Evolutionary conservation across 2,329 filamentous ascomycete genomes (phyloP).

Genomic region (Plenodomus tracheiphilus): DNA sequence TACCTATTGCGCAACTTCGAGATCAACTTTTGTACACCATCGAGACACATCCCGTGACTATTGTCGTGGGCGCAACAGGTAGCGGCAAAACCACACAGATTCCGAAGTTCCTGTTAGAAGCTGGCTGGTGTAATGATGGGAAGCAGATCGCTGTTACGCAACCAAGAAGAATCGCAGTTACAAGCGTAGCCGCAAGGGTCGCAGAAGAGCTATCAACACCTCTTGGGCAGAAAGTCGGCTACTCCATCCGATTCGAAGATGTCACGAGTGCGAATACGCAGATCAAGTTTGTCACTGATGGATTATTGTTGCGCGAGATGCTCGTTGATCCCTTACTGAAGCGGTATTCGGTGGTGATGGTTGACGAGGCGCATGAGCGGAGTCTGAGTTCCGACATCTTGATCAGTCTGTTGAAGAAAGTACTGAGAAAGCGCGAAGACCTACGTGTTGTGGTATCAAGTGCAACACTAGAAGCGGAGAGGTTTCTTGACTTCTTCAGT

Average conservation of each 20-base stretch:
- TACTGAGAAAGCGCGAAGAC: constrained; percentile 76
- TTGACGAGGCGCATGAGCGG: constrained; percentile 94
- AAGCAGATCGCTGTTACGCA: constrained; percentile 88
- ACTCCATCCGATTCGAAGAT: constrained; percentile 91
- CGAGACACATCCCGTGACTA: constrained; percentile 80
- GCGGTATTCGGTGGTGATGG: constrained; percentile 93
- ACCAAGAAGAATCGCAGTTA: constrained; percentile 18
- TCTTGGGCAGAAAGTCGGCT: constrained; percentile 83
- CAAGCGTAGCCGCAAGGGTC: constrained; percentile 51
- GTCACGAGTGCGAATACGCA: constrained; percentile 80
- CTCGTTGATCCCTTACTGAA: constrained; percentile 89
- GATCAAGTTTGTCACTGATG: constrained; percentile 96
- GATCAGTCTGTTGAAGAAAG: constrained; percentile 88
- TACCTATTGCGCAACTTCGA: constrained; percentile 85
- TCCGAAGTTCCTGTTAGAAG: constrained; percentile 84
- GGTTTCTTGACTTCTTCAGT: constrained; percentile 79
- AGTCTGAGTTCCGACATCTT: constrained; percentile 91
- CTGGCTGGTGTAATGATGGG: constrained; percentile 84
- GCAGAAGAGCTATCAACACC: constrained; percentile 87
- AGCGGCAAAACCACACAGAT: constrained; percentile 91
- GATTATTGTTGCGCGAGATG: constrained; percentile 86
- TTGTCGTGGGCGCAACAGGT: constrained; percentile 91
- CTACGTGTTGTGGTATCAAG: constrained; percentile 89
- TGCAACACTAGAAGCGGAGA: constrained; percentile 87
- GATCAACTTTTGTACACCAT: constrained; percentile 81